Conservation (phyloP, 345 rosid species). For the Moringa oleifera region DNA sequence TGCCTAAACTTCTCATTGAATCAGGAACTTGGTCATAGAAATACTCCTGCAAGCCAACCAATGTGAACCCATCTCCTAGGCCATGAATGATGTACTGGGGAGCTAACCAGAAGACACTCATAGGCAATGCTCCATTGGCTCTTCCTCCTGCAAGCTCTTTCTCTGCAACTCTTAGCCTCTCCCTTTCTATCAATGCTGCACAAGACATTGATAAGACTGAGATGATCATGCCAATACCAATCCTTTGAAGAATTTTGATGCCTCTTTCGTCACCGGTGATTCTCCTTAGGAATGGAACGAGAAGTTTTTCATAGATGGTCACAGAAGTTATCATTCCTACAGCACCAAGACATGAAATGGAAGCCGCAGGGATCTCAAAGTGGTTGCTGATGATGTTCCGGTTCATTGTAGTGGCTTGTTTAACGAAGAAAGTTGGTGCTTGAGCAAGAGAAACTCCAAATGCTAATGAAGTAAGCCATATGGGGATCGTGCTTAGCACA, state of each 20-base stretch:
- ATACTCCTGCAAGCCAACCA: constrained; percentile 40
- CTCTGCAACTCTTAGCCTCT: constrained; percentile 28
- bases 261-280: constrained; percentile 26
- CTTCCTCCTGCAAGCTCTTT: constrained; percentile 18
- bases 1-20: constrained; percentile 32
- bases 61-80: constrained; percentile 21
- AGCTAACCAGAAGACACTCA: constrained; percentile 32
- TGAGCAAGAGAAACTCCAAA: constrained; percentile 54
- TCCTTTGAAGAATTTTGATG: constrained; percentile 37
- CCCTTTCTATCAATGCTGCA: constrained; percentile 35
- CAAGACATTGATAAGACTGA: constrained; percentile 22
- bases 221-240: constrained; percentile 29
- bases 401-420: constrained; percentile 59
- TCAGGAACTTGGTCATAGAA: constrained; percentile 33
- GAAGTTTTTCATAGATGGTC: constrained; percentile 38
- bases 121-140: constrained; percentile 19
- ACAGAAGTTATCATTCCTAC: constrained; percentile 38
- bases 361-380: constrained; percentile 46
- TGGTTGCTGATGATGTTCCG: constrained; percentile 29
- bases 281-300: constrained; percentile 40
- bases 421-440: constrained; percentile 51
- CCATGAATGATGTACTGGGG: constrained; percentile 29
- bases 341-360: constrained; percentile 31
- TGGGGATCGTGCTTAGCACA: constrained; percentile 39
- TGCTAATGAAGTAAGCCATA: constrained; percentile 44